These are phyloP conservation scores for Cladophialophora psammophila DNA, from an alignment of 2,329 filamentous ascomycete genomes.

Conservation along the genomic window DNA sequence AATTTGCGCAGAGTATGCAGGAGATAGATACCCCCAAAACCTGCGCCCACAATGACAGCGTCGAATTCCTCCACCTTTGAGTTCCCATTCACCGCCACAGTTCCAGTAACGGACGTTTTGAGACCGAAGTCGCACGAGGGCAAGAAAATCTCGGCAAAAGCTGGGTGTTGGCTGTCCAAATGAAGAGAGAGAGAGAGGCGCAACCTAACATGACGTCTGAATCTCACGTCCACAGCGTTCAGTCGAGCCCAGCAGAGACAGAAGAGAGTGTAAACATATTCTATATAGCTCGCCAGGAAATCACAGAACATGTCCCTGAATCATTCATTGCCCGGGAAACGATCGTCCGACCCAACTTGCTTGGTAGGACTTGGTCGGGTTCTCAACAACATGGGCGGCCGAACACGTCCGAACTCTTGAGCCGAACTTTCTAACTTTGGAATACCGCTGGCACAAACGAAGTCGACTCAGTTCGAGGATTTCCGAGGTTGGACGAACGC, in stretches of 20 bases:
- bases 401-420: background rate
- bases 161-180: too few species aligned
- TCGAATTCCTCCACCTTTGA: slow-evolving; percentile 4
- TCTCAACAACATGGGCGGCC: background rate
- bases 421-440: background rate
- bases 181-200: background rate
- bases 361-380: background rate
- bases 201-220: background rate
- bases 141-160: background rate
- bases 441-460: background rate
- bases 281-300: background rate
- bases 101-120: background rate
- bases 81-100: slow-evolving; percentile 5
- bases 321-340: slow-evolving; percentile 1
- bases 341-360: background rate
- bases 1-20: slow-evolving; percentile 56
- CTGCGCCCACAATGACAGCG: slow-evolving; percentile 15
- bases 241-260: background rate
- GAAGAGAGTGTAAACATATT: background rate
- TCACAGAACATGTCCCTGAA: too few species aligned
- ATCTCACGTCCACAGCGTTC: background rate
- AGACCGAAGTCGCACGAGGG: slow-evolving; percentile 1
- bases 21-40: slow-evolving; percentile 56
- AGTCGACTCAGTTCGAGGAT: background rate
- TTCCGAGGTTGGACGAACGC: background rate